Evolutionary conservation across 768 basidiomycete species (phyloP).

Genomic region (Mrakia frigida): DNA sequence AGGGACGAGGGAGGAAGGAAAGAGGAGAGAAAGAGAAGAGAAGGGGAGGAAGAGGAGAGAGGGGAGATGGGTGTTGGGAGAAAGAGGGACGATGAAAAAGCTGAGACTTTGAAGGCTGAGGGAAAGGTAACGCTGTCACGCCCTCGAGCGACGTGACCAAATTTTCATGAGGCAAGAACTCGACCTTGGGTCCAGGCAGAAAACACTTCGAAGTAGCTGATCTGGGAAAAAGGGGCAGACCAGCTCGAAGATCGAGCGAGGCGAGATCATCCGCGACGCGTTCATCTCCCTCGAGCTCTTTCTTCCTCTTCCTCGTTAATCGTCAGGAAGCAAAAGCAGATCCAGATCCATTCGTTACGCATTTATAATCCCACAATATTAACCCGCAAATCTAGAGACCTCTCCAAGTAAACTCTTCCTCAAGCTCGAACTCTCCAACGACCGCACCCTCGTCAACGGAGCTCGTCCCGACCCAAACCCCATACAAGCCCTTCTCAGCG

Average conservation of each 20-base stretch:
- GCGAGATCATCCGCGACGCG: neutral
- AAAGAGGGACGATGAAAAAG: neutral
- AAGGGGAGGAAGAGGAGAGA: neutral
- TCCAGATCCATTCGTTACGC: too few relatives aligned
- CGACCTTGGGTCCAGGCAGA: too few relatives aligned
- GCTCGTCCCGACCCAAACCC: slow-evolving; percentile 50
- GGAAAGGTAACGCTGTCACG: neutral
- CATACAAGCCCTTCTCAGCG: slow-evolving; percentile 52
- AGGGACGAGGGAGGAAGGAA: neutral
- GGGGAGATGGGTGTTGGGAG: neutral
- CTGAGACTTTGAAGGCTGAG: neutral
- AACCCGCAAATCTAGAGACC: slow-evolving; percentile 29
- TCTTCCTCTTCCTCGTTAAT: neutral
- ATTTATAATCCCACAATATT: too few relatives aligned
- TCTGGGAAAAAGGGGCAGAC: too few relatives aligned
- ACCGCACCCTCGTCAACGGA: slow-evolving; percentile 46
- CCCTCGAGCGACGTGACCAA: neutral
- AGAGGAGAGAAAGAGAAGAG: neutral
- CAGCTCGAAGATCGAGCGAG: neutral
- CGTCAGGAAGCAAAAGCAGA: neutral
- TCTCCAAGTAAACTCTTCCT: slow-evolving; percentile 35
- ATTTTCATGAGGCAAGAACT: neutral
- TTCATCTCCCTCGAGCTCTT: neutral
- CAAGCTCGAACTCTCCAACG: slow-evolving; percentile 23
- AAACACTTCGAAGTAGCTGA: too few relatives aligned